phyloP scores from a whole-genome alignment of 805 yeast species.

The Tetrapisispora taiwanensis region DNA sequence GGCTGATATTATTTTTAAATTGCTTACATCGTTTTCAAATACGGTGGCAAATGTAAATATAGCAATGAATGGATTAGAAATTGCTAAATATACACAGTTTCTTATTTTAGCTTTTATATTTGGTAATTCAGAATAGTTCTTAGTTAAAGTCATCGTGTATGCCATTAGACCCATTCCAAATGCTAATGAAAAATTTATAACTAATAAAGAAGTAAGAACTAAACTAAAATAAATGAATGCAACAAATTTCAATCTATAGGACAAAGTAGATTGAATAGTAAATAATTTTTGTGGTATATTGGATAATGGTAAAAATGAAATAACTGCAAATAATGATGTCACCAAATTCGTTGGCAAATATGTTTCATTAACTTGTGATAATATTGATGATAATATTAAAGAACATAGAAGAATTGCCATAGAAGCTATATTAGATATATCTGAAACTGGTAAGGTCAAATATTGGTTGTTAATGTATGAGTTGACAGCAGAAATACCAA shows the following conservation, averaged over 20 bases:
- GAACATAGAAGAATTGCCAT: constrained; percentile 23
- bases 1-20: constrained; percentile 36
- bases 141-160: constrained; percentile 61
- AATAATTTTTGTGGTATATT: background rate
- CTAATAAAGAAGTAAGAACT: constrained; percentile 60
- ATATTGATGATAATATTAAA: constrained; percentile 21
- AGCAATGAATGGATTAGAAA: constrained; percentile 45
- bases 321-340: constrained; percentile 9
- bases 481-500: constrained; percentile 57
- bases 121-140: constrained; percentile 4
- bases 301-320: constrained; percentile 15
- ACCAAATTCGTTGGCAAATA: constrained; percentile 12
- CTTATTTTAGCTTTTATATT: constrained; percentile 7
- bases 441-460: constrained; percentile 8
- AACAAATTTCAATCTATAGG: constrained; percentile 31
- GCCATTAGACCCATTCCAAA: constrained; percentile 58
- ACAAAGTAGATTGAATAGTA: constrained; percentile 6
- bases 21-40: constrained; percentile 28
- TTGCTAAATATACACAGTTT: constrained; percentile 30
- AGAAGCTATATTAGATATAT: constrained; percentile 14
- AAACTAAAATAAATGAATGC: constrained; percentile 57
- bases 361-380: constrained; percentile 13
- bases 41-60: constrained; percentile 26
- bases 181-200: constrained; percentile 78
- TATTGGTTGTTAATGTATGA: constrained; percentile 35